Evolutionary conservation across 2,329 filamentous ascomycete genomes (phyloP).

Genomic region (Rutstroemia sydowiana): DNA sequence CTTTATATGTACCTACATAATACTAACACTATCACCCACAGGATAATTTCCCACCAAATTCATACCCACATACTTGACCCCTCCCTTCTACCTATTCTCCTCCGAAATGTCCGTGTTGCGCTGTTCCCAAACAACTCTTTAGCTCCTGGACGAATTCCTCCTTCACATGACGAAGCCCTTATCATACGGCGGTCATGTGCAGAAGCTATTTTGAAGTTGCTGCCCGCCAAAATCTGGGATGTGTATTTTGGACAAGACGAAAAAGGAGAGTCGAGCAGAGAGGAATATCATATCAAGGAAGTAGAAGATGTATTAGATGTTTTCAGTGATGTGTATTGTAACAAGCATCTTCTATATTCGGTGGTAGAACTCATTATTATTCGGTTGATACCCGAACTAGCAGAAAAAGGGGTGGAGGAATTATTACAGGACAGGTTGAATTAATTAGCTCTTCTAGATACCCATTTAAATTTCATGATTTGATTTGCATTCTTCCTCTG

Average conservation of each 20-base stretch:
- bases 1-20: not conserved
- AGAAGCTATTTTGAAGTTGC: slow-evolving; percentile 42
- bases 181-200: slow-evolving; percentile 62
- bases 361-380: slow-evolving; percentile 77
- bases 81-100: slow-evolving; percentile 55
- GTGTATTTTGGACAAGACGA: slow-evolving; percentile 30
- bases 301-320: slow-evolving; percentile 58
- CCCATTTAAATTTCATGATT: too few relatives aligned
- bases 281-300: slow-evolving; percentile 18
- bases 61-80: slow-evolving; percentile 53
- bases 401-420: slow-evolving; percentile 62
- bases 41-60: slow-evolving; percentile 48
- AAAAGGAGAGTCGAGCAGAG: not conserved
- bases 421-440: slow-evolving; percentile 65
- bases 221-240: slow-evolving; percentile 34
- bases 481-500: too few relatives aligned
- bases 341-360: slow-evolving; percentile 82
- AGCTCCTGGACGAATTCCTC: slow-evolving; percentile 54
- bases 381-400: slow-evolving; percentile 76
- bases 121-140: slow-evolving; percentile 83
- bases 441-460: slow-evolving; percentile 21
- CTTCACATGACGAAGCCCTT: slow-evolving; percentile 51
- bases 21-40: too few relatives aligned
- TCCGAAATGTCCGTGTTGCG: slow-evolving; percentile 65
- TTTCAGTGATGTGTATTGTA: slow-evolving; percentile 78